Evolutionary conservation across 495 filamentous ascomycete species (phyloP), one percentile per base, ranked within the genome.

Genomic region (Daldinia childiae): DNA sequence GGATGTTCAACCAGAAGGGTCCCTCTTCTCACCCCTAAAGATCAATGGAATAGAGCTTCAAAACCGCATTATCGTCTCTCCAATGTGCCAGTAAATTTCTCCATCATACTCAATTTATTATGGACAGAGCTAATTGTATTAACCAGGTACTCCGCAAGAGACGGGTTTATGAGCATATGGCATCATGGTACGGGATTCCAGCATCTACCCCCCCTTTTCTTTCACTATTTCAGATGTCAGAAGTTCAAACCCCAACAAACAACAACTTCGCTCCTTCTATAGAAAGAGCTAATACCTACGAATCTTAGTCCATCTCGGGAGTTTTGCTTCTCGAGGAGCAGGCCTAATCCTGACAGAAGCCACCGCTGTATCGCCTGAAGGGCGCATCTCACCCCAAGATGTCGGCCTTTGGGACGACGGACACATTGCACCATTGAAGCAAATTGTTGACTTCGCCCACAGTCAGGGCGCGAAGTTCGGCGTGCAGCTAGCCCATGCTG

Each of bases 401-500:
- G 75, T 82, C 2, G 92, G 92, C 6, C 76, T 95, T 17, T 95
- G 92, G 92, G 82, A 88, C 52, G 92, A 95, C 75, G 83, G 81
- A 0, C 92, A 94, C 64, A 87, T 93, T 69, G 87, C 80, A 27
- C 85, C 84, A 1, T 70, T 94, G 62, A 84, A 82, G 68, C 79
- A 85, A 17, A 82, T 91, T 57, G 82, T 88, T 29, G 90, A 93
- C 48, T 93, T 93, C 69, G 87, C 86, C 2, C 89, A 94, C 78
- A 85, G 82, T 58, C 90, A 92, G 76, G 81, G 82, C 73, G 89
- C 90, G 77, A 89, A 90, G 69, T 88, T 92, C 51, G 91, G 84
- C 48, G 89, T 95, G 65, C 92, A 95, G 80, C 77, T 95, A 6
- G 90, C 81, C 14, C 92, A 95, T 73, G 91, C 92, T 1, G 92